phyloP scores from a whole-genome alignment of 495 filamentous ascomycete species.

The Cryomyces minteri region DNA sequence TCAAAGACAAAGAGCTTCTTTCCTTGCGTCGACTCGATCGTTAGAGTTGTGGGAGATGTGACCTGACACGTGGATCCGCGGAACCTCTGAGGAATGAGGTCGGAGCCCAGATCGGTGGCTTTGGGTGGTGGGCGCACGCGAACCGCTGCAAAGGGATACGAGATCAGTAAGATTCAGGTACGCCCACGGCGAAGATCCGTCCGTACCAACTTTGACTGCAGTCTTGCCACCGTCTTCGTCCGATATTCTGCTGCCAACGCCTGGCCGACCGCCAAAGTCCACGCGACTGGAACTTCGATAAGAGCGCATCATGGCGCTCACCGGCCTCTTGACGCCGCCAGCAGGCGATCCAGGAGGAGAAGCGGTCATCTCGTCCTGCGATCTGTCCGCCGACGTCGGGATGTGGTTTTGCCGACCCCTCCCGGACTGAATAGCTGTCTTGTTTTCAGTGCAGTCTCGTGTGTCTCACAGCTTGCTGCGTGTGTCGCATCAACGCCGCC shows the following conservation, averaged over 20 bases:
- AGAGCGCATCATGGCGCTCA: slow-evolving; percentile 73
- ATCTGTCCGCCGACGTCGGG: too few species aligned
- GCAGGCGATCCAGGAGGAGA: slow-evolving; percentile 35
- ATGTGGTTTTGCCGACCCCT: too few species aligned
- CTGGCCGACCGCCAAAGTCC: slow-evolving; percentile 67
- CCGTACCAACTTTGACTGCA: slow-evolving; percentile 98
- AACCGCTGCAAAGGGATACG: slow-evolving; percentile 67
- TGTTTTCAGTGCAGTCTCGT: too few species aligned
- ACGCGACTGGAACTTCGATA: slow-evolving; percentile 74
- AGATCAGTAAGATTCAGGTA: slow-evolving; percentile 32
- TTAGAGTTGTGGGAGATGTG: slow-evolving; percentile 62
- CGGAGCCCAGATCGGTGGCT: slow-evolving; percentile 74
- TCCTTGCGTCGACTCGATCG: slow-evolving; percentile 79
- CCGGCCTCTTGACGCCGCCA: slow-evolving; percentile 41
- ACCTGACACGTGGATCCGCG: slow-evolving; percentile 86
- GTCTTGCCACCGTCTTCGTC: slow-evolving; percentile 79
- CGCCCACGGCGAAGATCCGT: background rate
- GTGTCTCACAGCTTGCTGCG: too few species aligned
- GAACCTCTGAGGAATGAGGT: slow-evolving; percentile 88
- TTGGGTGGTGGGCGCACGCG: slow-evolving; percentile 82
- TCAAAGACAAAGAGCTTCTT: slow-evolving; percentile 94
- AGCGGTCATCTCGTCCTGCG: too few species aligned
- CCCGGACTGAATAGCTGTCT: too few species aligned
- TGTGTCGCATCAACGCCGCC: too few species aligned
- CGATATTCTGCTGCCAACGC: slow-evolving; percentile 67